phyloP scores from a whole-genome alignment of 2,329 filamentous ascomycete genomes.

The Diaporthe citrichinensis region DNA sequence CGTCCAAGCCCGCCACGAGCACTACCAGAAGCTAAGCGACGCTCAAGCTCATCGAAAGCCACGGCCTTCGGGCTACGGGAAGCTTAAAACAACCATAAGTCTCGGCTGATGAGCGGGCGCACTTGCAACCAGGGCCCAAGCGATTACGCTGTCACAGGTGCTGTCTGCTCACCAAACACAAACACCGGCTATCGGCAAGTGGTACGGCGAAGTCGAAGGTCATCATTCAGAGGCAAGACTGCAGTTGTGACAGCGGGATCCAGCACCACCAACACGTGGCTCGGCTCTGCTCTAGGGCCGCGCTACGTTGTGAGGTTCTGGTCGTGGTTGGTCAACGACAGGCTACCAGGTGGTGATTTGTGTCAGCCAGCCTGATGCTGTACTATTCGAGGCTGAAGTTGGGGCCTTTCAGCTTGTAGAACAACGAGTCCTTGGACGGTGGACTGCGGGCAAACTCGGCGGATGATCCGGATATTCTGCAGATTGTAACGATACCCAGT shows the following conservation, averaged over 20 bases:
- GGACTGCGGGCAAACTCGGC: background rate
- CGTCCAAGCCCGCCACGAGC: slow-evolving; percentile 15
- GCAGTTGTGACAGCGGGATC: slow-evolving; percentile 32
- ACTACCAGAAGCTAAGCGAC: slow-evolving; percentile 8
- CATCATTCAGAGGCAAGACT: slow-evolving; percentile 9
- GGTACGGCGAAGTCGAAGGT: background rate
- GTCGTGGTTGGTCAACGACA: background rate
- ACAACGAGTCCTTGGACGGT: background rate
- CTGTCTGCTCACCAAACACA: background rate
- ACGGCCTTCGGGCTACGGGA: background rate
- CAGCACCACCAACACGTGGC: slow-evolving; percentile 38
- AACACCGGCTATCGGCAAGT: background rate
- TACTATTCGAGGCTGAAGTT: slow-evolving; percentile 11
- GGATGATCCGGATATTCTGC: background rate
- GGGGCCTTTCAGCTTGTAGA: slow-evolving; percentile 15
- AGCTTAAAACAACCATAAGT: slow-evolving; percentile 1
- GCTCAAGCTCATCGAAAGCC: slow-evolving; percentile 15
- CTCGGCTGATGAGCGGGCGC: background rate
- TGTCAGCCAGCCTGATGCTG: slow-evolving; percentile 26
- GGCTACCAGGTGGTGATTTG: background rate
- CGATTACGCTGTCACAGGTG: background rate
- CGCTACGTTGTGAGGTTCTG: slow-evolving; percentile 27
- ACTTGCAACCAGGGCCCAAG: background rate
- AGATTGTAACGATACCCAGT: background rate
- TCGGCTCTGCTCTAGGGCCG: slow-evolving; percentile 11